Evolutionary conservation across 2,329 filamentous ascomycete genomes (phyloP).

Genomic region (Pestalotiopsis sp.): DNA sequence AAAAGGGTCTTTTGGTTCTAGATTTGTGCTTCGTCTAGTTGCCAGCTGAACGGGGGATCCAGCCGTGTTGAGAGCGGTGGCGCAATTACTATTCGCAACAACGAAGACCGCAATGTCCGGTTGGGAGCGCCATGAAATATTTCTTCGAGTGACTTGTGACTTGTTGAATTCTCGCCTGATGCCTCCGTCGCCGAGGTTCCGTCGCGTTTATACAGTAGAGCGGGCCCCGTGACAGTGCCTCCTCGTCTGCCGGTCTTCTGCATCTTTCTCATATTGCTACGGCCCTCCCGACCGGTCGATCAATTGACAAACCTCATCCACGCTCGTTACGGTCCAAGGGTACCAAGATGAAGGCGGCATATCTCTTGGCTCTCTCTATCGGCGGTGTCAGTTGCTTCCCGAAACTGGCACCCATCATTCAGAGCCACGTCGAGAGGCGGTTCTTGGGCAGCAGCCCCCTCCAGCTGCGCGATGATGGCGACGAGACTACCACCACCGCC

Average conservation of each 20-base stretch:
- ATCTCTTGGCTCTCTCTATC: not conserved
- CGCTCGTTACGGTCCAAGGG: not conserved
- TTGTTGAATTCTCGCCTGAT: not conserved
- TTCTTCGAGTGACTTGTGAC: not conserved
- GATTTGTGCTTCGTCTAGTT: not conserved
- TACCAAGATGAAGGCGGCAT: not conserved
- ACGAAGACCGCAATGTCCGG: not conserved
- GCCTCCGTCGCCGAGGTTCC: not conserved
- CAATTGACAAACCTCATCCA: not conserved
- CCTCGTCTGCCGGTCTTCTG: not conserved
- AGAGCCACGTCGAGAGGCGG: not conserved
- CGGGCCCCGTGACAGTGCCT: not conserved
- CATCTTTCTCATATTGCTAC: not conserved
- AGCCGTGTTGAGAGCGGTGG: not conserved
- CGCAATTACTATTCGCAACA: not conserved
- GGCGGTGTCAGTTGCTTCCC: slow-evolving; percentile 1
- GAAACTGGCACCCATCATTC: not conserved
- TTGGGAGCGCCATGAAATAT: not conserved
- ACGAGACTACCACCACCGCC: not conserved
- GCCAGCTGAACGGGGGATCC: not conserved
- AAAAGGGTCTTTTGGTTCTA: not conserved
- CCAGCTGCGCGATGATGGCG: slow-evolving; percentile 1
- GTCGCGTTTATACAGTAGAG: not conserved
- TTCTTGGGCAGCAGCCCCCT: not conserved
- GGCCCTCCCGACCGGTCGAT: not conserved